Percentiles rank a stretch among this genome's conserved stretches.
Evolutionary conservation across 371 early-diverging fungal genomes (phyloP).

Genomic region (Apophysomyces elegans): DNA sequence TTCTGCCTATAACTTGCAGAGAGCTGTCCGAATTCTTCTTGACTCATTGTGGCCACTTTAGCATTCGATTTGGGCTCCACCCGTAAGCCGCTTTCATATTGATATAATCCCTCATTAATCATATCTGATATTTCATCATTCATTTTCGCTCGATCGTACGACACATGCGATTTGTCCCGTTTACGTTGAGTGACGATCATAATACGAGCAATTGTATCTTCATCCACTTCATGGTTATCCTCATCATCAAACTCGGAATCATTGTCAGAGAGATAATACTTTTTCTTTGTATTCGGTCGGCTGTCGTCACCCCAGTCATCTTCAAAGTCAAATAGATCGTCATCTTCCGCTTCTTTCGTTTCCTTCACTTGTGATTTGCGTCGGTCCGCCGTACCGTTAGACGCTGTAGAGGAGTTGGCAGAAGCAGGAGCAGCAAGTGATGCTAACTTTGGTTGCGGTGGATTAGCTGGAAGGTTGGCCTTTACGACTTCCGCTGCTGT

Average conservation of each 20-base stretch:
- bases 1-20: slow-evolving; percentile 12
- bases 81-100: slow-evolving; percentile 80
- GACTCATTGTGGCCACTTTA: slow-evolving; percentile 68
- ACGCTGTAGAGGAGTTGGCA: slow-evolving; percentile 22
- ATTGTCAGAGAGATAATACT: slow-evolving; percentile 62
- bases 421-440: slow-evolving; percentile 41
- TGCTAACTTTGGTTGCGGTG: slow-evolving; percentile 33
- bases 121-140: slow-evolving; percentile 86
- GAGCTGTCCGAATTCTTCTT: slow-evolving; percentile 62
- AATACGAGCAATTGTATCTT: slow-evolving; percentile 81
- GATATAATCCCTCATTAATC: slow-evolving; percentile 90
- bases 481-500: slow-evolving; percentile 32
- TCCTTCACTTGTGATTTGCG: slow-evolving; percentile 20
- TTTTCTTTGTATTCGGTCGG: slow-evolving; percentile 54
- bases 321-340: slow-evolving; percentile 76
- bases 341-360: slow-evolving; percentile 64
- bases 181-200: slow-evolving; percentile 88
- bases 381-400: slow-evolving; percentile 14
- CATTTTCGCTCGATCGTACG: slow-evolving; percentile 77
- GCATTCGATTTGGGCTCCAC: slow-evolving; percentile 31
- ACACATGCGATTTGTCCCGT: slow-evolving; percentile 67
- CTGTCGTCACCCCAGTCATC: slow-evolving; percentile 58
- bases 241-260: slow-evolving; percentile 63
- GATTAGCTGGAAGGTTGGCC: slow-evolving; percentile 23
- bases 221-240: slow-evolving; percentile 74